These are phyloP conservation scores for Melastoma malabathricum DNA, from an alignment of 345 rosid genomes.

Conservation along the genomic window DNA sequence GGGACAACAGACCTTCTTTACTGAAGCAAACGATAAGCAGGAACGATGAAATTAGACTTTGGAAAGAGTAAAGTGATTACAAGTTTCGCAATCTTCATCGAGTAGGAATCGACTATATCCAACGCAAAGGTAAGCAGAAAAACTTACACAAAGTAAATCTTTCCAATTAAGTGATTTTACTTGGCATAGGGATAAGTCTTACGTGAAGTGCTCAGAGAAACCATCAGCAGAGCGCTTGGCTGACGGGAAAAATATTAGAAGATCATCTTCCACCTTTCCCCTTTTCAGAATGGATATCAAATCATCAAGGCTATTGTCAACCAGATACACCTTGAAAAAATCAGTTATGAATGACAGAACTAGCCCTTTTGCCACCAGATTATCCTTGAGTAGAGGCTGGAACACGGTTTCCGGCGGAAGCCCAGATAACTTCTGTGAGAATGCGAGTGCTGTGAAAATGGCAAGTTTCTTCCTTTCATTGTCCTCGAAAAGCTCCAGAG, in stretches of 20 bases:
- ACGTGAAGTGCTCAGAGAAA: conserved; percentile 97
- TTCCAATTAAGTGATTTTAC: not conserved
- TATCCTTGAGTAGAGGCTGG: conserved; percentile 94
- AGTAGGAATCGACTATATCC: too few relatives aligned
- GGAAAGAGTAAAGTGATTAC: too few relatives aligned
- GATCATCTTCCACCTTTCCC: conserved; percentile 91
- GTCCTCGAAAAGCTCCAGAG: conserved; percentile 93
- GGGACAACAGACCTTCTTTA: conserved; percentile 66
- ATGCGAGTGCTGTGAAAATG: conserved; percentile 91
- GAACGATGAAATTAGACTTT: too few relatives aligned
- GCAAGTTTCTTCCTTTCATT: conserved; percentile 98
- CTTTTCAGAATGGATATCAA: conserved; percentile 82
- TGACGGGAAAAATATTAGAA: conserved; percentile 72
- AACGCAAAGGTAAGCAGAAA: too few relatives aligned
- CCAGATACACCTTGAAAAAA: conserved; percentile 92
- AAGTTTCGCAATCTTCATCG: too few relatives aligned
- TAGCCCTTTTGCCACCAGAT: conserved; percentile 97
- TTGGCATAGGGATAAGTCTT: conserved; percentile 15
- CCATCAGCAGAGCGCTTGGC: conserved; percentile 76
- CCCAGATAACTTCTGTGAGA: conserved; percentile 96
- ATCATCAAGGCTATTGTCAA: conserved; percentile 95
- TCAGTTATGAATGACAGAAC: conserved; percentile 88
- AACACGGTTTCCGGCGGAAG: conserved; percentile 95
- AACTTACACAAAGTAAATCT: not conserved
- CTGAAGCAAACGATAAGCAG: conserved; percentile 23